phyloP scores from a whole-genome alignment of 371 early-diverging fungal genomes.

The Circinella umbellata region DNA sequence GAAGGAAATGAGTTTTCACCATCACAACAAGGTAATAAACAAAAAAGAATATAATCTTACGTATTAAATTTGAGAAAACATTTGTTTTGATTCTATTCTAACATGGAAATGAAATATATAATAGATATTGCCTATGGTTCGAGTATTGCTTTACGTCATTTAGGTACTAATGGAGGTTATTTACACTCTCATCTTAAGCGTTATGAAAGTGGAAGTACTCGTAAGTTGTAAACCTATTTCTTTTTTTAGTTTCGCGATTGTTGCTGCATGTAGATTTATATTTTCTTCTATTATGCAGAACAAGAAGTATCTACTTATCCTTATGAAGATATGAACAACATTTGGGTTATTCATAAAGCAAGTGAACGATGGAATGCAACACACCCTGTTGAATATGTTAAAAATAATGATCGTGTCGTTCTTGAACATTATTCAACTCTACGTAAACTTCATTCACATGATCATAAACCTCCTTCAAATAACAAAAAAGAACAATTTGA shows the following conservation, averaged over 20 bases:
- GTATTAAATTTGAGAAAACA: no score
- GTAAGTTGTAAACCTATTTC: constrained; percentile 35
- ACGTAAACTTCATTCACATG: constrained; percentile 85
- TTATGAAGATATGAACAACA: constrained; percentile 86
- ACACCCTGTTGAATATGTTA: constrained; percentile 48
- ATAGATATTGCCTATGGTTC: constrained; percentile 81
- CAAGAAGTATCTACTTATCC: constrained; percentile 96
- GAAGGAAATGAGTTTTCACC: constrained; percentile 29
- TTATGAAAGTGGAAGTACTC: constrained; percentile 83
- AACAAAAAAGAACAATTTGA: constrained; percentile 33
- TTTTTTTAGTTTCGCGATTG: no score
- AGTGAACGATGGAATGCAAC: constrained; percentile 37
- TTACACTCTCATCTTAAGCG: constrained; percentile 87
- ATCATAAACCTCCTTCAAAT: constrained; percentile 61
- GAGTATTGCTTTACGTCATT: constrained; percentile 75
- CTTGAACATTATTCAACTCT: constrained; percentile 75
- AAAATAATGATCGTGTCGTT: constrained; percentile 74
- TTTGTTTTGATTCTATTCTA: no score
- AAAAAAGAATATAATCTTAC: no score
- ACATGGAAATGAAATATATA: not conserved
- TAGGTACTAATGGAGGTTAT: constrained; percentile 74
- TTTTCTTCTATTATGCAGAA: constrained; percentile 40
- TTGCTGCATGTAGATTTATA: no score
- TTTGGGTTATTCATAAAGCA: constrained; percentile 73
- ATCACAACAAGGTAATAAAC: constrained; percentile 26